Evolutionary conservation across 2,329 filamentous ascomycete species (phyloP).

Genomic region (Cadophora sp.): DNA sequence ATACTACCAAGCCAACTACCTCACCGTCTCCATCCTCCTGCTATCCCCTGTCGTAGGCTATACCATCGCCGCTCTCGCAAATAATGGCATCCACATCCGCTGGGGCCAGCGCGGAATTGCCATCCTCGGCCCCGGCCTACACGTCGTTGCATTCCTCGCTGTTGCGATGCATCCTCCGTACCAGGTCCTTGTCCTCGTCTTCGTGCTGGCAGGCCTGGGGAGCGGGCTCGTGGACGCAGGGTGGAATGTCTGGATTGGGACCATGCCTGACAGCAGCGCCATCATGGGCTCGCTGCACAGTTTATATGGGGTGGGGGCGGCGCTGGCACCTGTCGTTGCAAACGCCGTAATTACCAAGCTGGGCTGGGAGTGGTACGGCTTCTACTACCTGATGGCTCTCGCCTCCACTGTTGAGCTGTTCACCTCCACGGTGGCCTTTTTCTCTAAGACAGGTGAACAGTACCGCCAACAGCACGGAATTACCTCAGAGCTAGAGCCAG

Average conservation of each 20-base stretch:
- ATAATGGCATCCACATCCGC: conserved; percentile 52
- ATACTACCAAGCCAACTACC: conserved; percentile 68
- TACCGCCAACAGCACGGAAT: not conserved
- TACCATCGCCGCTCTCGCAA: conserved; percentile 65
- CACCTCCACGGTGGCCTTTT: not conserved
- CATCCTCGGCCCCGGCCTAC: conserved; percentile 42
- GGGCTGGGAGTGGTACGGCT: conserved; percentile 70
- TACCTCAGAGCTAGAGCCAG: not conserved
- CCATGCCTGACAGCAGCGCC: conserved; percentile 72
- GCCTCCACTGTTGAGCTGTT: not conserved
- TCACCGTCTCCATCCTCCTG: conserved; percentile 70
- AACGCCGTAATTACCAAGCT: conserved; percentile 75
- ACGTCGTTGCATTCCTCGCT: not conserved
- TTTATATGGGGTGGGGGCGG: conserved; percentile 74
- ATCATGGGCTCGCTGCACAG: conserved; percentile 77
- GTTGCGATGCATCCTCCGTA: conserved; percentile 66
- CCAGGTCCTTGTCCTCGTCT: conserved; percentile 67
- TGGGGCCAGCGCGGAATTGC: conserved; percentile 54
- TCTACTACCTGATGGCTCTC: conserved; percentile 73
- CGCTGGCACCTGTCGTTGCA: conserved; percentile 60
- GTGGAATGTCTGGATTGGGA: conserved; percentile 69
- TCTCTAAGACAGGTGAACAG: not conserved
- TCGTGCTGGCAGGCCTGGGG: conserved; percentile 72
- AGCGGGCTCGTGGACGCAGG: conserved; percentile 66
- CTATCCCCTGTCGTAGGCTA: conserved; percentile 72